Conservation (phyloP, 345 rosid species). For the Syzygium aqueum region DNA sequence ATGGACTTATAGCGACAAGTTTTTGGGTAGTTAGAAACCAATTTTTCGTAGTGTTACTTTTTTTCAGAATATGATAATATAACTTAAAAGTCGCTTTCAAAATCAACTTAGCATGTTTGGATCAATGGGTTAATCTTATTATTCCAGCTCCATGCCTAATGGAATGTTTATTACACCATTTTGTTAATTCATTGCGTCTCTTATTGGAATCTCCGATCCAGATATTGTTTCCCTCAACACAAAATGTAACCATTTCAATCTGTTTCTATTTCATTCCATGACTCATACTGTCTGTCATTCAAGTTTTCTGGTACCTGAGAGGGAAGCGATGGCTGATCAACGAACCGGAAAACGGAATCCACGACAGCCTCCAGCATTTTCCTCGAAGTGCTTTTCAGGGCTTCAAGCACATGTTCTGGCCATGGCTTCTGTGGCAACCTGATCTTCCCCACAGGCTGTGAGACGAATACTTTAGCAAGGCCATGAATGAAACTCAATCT, state of each 20-base stretch:
- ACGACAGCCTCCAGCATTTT: conserved; percentile 28
- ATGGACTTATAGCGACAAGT: too few species aligned
- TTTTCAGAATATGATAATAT: too few species aligned
- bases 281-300: background rate
- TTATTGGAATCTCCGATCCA: background rate
- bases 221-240: fast-evolving
- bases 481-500: background rate
- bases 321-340: conserved; percentile 30
- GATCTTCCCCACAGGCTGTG: conserved; percentile 15
- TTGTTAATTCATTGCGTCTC: background rate
- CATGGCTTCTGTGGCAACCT: conserved; percentile 9
- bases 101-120: background rate
- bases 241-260: background rate
- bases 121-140: background rate
- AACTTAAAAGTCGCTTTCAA: too few species aligned
- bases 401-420: conserved; percentile 3
- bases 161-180: fast-evolving
- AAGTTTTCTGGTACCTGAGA: conserved; percentile 15
- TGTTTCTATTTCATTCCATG: background rate
- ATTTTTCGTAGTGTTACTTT: too few species aligned
- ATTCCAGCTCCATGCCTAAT: background rate
- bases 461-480: background rate
- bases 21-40: too few species aligned
- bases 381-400: conserved; percentile 5
- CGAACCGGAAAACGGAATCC: conserved; percentile 26